Percentiles rank a stretch among this genome's conserved stretches.
Conservation (phyloP, 805 yeast genomes). For the Schwanniomyces polymorphus region DNA sequence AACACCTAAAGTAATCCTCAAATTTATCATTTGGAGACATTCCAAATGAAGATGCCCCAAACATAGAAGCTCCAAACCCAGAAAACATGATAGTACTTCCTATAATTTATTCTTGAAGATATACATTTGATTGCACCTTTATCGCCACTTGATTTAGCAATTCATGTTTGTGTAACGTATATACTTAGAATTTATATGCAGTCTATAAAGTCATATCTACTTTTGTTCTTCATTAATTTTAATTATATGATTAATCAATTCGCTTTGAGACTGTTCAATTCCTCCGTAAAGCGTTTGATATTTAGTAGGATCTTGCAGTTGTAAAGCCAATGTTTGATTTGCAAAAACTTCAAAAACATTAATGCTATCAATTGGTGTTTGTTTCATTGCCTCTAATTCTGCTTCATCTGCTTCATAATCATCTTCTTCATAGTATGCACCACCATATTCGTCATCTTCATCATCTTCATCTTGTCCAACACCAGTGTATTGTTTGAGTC, state of each 20-base stretch:
- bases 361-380: conserved; percentile 74
- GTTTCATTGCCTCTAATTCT: conserved; percentile 77
- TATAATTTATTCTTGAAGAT: no score
- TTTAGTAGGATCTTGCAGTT: conserved; percentile 44
- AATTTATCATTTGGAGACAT: conserved; percentile 45
- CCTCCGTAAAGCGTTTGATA: conserved; percentile 51
- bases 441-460: conserved; percentile 31
- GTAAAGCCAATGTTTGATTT: conserved; percentile 49
- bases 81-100: conserved; percentile 31
- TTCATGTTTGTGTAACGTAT: not conserved
- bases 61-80: conserved; percentile 40
- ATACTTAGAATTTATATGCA: not conserved
- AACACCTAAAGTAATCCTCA: conserved; percentile 88
- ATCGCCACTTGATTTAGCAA: not conserved
- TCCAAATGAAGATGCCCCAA: conserved; percentile 30
- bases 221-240: conserved; percentile 18
- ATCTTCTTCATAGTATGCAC: conserved; percentile 27
- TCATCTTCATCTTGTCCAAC: conserved; percentile 21
- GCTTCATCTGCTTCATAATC: conserved; percentile 64
- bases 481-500: conserved; percentile 24
- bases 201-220: conserved; percentile 1
- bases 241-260: conserved; percentile 27
- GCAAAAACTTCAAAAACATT: conserved; percentile 72
- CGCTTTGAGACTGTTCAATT: conserved; percentile 34
- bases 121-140: not conserved